Conservation (phyloP, 495 filamentous ascomycete species). For the Hyaloscypha bicolor region DNA sequence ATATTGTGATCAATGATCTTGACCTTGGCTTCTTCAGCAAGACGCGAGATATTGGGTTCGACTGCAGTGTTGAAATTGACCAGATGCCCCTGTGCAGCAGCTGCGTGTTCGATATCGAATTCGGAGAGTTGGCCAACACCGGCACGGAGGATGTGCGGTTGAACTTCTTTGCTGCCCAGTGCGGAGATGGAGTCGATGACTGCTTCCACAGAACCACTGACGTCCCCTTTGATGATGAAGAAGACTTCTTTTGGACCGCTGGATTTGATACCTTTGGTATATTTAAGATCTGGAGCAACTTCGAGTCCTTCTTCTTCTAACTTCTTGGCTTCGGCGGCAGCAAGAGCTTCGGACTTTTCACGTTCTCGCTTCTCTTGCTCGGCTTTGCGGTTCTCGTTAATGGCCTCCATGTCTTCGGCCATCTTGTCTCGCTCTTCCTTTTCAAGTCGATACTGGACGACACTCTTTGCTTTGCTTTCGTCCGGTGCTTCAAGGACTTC, state of each 20-base stretch:
- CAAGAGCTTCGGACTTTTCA: slow-evolving; percentile 43
- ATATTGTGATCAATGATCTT: slow-evolving; percentile 83
- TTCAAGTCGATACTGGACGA: slow-evolving; percentile 75
- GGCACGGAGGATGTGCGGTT: slow-evolving; percentile 72
- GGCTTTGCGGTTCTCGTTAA: slow-evolving; percentile 69
- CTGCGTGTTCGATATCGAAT: slow-evolving; percentile 87
- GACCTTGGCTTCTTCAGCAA: slow-evolving; percentile 72
- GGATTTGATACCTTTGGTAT: slow-evolving; percentile 35
- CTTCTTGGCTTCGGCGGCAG: slow-evolving; percentile 34
- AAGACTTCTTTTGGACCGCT: slow-evolving; percentile 65
- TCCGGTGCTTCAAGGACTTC: slow-evolving; percentile 78
- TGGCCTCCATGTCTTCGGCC: slow-evolving; percentile 71
- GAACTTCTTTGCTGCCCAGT: slow-evolving; percentile 82
- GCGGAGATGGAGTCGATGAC: slow-evolving; percentile 71
- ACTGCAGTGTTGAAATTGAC: slow-evolving; percentile 85
- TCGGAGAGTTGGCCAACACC: slow-evolving; percentile 78
- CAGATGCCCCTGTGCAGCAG: slow-evolving; percentile 67
- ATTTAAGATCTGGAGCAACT: slow-evolving; percentile 6
- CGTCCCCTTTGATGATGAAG: slow-evolving; percentile 91
- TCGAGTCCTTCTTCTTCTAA: slow-evolving; percentile 20
- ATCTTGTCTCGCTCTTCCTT: slow-evolving; percentile 58
- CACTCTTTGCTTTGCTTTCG: slow-evolving; percentile 79
- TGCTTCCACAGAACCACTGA: slow-evolving; percentile 90
- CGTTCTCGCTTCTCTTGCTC: slow-evolving; percentile 61
- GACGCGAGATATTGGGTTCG: slow-evolving; percentile 64